phyloP scores from a whole-genome alignment of 768 basidiomycete genomes.

The Phanerodontia chrysosporium region DNA sequence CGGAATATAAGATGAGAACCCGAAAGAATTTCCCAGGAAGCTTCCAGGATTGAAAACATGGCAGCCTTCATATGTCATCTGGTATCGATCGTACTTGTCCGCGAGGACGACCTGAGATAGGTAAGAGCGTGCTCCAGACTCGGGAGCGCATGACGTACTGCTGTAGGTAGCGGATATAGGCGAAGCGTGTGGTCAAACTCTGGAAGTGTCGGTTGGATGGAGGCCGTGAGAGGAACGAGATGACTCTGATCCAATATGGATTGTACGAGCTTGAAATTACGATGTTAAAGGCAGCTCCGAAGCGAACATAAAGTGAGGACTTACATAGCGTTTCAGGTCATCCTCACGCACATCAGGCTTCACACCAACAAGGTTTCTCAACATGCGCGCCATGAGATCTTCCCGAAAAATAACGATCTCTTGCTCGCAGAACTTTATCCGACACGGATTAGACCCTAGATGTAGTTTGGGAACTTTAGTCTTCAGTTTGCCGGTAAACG shows the following conservation, averaged over 20 bases:
- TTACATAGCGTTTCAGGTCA: constrained; percentile 84
- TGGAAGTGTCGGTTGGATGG: constrained; percentile 81
- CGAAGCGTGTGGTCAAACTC: constrained; percentile 92
- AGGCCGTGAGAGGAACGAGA: constrained; percentile 79
- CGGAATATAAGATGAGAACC: constrained; percentile 90
- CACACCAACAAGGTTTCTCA: constrained; percentile 86
- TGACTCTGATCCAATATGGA: constrained; percentile 94
- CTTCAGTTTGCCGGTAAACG: constrained; percentile 66
- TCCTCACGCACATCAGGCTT: constrained; percentile 76
- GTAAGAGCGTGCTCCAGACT: constrained; percentile 7
- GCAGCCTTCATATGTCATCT: constrained; percentile 95
- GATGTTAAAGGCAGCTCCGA: background rate
- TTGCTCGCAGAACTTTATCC: constrained; percentile 92
- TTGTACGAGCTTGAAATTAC: constrained; percentile 79
- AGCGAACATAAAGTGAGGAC: constrained; percentile 26
- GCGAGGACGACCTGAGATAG: constrained; percentile 75
- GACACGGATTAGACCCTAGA: constrained; percentile 88
- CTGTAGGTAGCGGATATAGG: constrained; percentile 90
- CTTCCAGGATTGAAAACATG: constrained; percentile 98
- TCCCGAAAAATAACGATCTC: constrained; percentile 94
- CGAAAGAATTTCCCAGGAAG: constrained; percentile 77
- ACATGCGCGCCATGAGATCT: constrained; percentile 89
- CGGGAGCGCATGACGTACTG: constrained; percentile 47
- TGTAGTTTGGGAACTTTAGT: constrained; percentile 73
- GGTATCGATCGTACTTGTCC: constrained; percentile 94